Evolutionary conservation across 768 basidiomycete species (phyloP).

Genomic region (Astraeus odoratus): DNA sequence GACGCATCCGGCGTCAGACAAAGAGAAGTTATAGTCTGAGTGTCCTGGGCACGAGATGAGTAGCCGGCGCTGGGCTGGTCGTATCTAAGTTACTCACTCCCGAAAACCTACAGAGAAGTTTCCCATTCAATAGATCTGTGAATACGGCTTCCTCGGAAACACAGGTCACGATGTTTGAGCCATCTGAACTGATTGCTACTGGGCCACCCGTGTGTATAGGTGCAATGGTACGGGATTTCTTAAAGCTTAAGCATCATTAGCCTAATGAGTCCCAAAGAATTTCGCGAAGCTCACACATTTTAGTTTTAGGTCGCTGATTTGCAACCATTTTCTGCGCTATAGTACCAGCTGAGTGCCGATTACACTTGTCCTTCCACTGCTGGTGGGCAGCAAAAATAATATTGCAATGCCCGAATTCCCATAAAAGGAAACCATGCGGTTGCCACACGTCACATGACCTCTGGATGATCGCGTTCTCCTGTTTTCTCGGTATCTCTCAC

Average conservation of each 20-base stretch:
- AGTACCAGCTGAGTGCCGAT: neutral
- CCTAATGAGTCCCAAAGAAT: neutral
- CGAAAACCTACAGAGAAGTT: constrained; percentile 71
- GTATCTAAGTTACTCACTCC: constrained; percentile 51
- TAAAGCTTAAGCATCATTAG: constrained; percentile 48
- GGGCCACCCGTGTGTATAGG: constrained; percentile 90
- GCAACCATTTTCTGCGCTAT: constrained; percentile 9
- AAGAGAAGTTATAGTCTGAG: constrained; percentile 76
- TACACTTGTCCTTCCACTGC: too few species aligned
- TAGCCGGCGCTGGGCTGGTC: neutral
- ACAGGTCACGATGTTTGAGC: constrained; percentile 74
- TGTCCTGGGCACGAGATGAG: constrained; percentile 50
- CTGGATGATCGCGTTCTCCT: too few species aligned
- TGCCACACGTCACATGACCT: too few species aligned
- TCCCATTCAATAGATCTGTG: constrained; percentile 71
- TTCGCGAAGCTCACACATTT: constrained; percentile 26
- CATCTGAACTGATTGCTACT: constrained; percentile 73
- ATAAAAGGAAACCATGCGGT: too few species aligned
- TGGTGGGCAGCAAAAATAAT: too few species aligned
- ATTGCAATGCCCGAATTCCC: too few species aligned
- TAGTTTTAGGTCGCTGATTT: constrained; percentile 38
- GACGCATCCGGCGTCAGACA: constrained; percentile 71
- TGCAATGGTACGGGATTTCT: constrained; percentile 61
- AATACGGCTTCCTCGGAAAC: constrained; percentile 80
- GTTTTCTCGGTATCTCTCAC: too few species aligned